Conservation (phyloP, 352 stramenopile genomes). For the Phytophthora hibernalis region DNA sequence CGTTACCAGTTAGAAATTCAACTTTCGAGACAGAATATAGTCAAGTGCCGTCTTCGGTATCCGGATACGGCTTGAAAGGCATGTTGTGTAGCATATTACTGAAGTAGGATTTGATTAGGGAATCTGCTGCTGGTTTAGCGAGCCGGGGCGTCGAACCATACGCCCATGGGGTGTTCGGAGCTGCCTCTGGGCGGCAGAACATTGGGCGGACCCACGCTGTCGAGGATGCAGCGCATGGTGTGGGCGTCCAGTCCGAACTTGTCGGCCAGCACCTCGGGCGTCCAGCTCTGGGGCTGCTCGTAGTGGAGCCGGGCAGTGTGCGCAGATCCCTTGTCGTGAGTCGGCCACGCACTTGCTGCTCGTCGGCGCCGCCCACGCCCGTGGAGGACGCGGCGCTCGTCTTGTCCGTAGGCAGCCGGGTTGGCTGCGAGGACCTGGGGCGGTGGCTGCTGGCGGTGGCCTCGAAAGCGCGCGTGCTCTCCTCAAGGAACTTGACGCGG, state of each 20-base stretch:
- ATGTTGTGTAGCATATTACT: neutral
- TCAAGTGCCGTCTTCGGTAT: no score
- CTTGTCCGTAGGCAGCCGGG: constrained; percentile 60
- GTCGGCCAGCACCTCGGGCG: constrained; percentile 48
- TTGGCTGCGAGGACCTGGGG: constrained; percentile 42
- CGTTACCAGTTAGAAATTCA: no score
- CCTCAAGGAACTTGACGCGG: constrained; percentile 56
- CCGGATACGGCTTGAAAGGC: no score
- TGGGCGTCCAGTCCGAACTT: constrained; percentile 54
- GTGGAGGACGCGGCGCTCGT: constrained; percentile 56
- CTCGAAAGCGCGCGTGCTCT: constrained; percentile 59
- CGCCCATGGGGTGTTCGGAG: constrained; percentile 60
- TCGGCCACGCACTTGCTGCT: constrained; percentile 51
- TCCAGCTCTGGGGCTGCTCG: constrained; percentile 63
- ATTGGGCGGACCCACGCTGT: constrained; percentile 57
- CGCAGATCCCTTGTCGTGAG: constrained; percentile 65
- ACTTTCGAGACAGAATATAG: no score
- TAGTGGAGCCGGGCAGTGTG: constrained; percentile 70
- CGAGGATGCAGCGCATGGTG: constrained; percentile 47
- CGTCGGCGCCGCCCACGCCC: constrained; percentile 36
- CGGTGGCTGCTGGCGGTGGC: constrained; percentile 76
- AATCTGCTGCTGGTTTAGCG: constrained; percentile 6
- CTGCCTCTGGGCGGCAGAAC: constrained; percentile 58
- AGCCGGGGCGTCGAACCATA: constrained; percentile 54
- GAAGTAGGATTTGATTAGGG: no score